A percentile compares a stretch with the other conserved stretches of the same genome.
Conservation (phyloP, 208 protist species). For the Trypanosoma boissoni region DNA sequence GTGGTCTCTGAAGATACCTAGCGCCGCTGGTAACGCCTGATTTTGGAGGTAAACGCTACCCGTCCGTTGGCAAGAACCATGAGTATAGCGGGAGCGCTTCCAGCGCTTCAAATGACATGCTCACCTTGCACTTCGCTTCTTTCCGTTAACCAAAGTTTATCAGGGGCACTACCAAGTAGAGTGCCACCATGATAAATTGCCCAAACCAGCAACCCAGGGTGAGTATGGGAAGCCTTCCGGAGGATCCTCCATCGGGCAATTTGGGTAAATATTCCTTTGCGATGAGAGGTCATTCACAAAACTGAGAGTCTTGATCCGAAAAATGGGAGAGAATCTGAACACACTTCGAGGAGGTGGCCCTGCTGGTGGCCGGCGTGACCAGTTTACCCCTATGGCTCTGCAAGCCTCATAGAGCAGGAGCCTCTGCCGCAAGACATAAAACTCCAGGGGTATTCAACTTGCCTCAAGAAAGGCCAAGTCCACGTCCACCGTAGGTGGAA, state of each 20-base stretch:
- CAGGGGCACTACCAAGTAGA: background rate
- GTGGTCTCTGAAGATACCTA: background rate
- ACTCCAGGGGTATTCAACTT: background rate
- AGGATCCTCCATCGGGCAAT: background rate
- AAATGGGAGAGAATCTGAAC: background rate
- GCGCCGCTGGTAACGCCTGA: background rate
- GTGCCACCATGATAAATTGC: background rate
- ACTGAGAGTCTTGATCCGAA: background rate
- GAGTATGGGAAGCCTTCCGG: background rate
- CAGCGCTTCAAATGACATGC: background rate
- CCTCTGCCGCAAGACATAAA: background rate
- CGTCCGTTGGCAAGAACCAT: background rate
- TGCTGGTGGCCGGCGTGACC: background rate
- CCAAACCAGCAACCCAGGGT: background rate
- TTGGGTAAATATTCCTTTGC: background rate
- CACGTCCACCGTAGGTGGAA: background rate
- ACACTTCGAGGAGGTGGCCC: background rate
- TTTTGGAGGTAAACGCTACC: background rate
- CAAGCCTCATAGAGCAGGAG: background rate
- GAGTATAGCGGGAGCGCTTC: background rate
- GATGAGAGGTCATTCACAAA: constrained; percentile 3
- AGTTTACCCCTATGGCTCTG: background rate
- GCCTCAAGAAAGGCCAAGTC: background rate
- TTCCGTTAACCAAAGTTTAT: background rate
- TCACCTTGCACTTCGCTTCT: background rate